phyloP scores from a whole-genome alignment of 2,329 filamentous ascomycete genomes.

The Colletotrichum destructivum region DNA sequence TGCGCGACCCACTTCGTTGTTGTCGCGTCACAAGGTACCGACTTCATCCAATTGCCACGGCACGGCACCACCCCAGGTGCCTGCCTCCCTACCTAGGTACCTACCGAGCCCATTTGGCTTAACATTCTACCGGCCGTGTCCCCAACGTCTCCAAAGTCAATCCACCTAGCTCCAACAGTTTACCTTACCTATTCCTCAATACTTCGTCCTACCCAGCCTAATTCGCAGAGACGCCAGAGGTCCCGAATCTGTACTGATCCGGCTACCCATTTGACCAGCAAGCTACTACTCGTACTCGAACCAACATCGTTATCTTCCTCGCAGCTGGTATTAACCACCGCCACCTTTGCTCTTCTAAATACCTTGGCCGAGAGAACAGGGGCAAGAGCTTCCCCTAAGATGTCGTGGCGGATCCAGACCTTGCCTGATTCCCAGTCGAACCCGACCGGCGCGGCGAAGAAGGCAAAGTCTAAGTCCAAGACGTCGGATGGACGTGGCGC shows the following conservation, averaged over 20 bases:
- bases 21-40: conserved; percentile 26
- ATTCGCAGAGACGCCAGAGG: neutral
- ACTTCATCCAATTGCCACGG: conserved; percentile 5
- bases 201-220: neutral
- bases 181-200: neutral
- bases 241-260: neutral
- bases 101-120: neutral
- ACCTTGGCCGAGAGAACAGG: neutral
- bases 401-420: conserved; percentile 43
- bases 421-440: conserved; percentile 40
- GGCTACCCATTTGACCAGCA: conserved; percentile 1
- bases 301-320: neutral
- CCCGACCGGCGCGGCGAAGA: conserved; percentile 37
- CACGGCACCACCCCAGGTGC: neutral
- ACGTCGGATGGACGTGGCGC: conserved; percentile 60
- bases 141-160: neutral
- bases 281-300: neutral
- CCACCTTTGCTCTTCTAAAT: neutral
- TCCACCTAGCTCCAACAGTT: neutral
- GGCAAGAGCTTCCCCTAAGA: conserved; percentile 9
- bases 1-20: conserved; percentile 7
- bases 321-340: neutral
- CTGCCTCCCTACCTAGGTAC: too few relatives aligned
- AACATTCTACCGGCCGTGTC: neutral
- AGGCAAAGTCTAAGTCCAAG: conserved; percentile 39